Evolutionary conservation across 163 green algal genomes (phyloP).

Genomic region (Chlamydomonas reinhardtii): DNA sequence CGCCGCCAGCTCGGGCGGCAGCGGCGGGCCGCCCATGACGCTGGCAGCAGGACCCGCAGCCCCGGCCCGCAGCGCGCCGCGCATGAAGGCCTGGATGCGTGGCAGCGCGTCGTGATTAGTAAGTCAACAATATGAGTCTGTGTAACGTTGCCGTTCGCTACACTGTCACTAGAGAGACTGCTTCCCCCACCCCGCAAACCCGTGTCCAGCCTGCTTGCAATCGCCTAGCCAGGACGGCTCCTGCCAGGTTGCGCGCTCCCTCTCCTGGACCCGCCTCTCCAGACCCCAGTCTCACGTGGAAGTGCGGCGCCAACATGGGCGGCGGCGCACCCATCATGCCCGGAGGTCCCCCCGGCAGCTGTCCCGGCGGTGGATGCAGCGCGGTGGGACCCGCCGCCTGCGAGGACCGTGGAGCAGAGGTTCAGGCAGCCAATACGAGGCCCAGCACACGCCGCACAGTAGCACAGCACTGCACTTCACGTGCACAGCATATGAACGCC

Average conservation of each 20-base stretch:
- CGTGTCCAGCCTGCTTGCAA: too few relatives aligned
- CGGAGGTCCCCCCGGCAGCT: neutral
- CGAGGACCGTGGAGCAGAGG: too few relatives aligned
- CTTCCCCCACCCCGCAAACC: too few relatives aligned
- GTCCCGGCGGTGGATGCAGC: neutral
- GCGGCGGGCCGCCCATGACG: neutral
- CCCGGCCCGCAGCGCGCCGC: neutral
- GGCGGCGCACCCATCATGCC: constrained; percentile 5
- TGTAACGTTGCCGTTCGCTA: too few relatives aligned
- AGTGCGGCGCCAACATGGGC: constrained; percentile 47
- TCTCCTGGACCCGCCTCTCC: too few relatives aligned
- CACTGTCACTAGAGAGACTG: too few relatives aligned
- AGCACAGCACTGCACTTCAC: too few relatives aligned
- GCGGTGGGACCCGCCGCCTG: neutral
- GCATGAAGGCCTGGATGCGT: constrained; percentile 18
- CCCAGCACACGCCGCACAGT: too few relatives aligned
- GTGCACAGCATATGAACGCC: too few relatives aligned
- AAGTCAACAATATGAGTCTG: neutral
- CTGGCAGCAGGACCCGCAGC: neutral
- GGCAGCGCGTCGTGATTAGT: neutral
- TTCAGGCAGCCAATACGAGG: too few relatives aligned
- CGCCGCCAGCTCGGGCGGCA: constrained; percentile 36
- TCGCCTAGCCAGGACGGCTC: too few relatives aligned
- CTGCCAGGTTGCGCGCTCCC: too few relatives aligned
- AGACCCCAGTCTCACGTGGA: constrained; percentile 38